Percentiles rank a stretch among this genome's conserved stretches.
Conservation (phyloP, 2,329 filamentous ascomycete genomes). For the Cercospora berteroae region DNA sequence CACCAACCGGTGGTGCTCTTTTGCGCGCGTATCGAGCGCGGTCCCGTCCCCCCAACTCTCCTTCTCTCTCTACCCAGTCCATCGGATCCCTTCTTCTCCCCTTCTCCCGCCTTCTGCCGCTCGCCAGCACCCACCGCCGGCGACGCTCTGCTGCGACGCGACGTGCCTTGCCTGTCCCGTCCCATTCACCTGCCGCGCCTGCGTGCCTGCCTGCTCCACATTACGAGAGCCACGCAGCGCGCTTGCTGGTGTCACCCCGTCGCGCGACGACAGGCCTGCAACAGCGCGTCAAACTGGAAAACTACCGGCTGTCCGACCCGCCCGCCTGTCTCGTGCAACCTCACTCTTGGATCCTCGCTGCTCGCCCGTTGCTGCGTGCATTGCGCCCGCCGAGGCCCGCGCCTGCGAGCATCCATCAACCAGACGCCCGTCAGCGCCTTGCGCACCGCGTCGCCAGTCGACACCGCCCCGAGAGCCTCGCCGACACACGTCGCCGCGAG, state of each 20-base stretch:
- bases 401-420: neutral
- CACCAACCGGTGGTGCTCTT: conserved; percentile 1
- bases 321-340: conserved; percentile 20
- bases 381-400: conserved; percentile 1
- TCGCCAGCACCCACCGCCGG: neutral
- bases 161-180: neutral
- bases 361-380: neutral
- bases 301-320: conserved; percentile 16
- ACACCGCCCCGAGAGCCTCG: neutral
- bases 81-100: conserved; percentile 10
- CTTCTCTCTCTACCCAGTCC: conserved; percentile 4
- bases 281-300: conserved; percentile 4
- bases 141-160: neutral
- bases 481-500: neutral
- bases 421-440: neutral
- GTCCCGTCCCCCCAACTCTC: neutral
- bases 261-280: conserved; percentile 12
- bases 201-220: conserved; percentile 1
- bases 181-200: neutral
- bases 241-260: conserved; percentile 10
- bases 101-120: conserved; percentile 8
- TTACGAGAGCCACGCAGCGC: neutral
- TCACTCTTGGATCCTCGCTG: conserved; percentile 9
- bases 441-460: neutral
- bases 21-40: neutral